Evolutionary conservation across 2,329 filamentous ascomycete species (phyloP).

Genomic region (Fusarium armeniacum): DNA sequence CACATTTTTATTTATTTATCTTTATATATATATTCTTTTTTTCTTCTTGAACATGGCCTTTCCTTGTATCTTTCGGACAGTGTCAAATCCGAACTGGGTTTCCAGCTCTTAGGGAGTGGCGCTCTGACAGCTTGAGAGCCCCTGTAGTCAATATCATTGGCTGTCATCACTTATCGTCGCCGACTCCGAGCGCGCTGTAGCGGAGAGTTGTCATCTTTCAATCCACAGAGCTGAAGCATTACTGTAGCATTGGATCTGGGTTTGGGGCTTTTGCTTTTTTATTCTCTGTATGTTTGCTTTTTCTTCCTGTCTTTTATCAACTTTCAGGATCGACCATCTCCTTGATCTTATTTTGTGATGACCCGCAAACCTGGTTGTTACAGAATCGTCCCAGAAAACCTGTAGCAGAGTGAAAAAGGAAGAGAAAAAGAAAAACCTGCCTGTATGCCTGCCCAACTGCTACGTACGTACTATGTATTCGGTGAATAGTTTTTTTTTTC

Average conservation of each 20-base stretch:
- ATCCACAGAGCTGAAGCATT: conserved; percentile 20
- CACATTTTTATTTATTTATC: conserved; percentile 3
- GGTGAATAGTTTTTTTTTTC: neutral
- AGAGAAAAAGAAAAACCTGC: conserved; percentile 27
- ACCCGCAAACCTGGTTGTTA: conserved; percentile 5
- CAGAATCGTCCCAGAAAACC: conserved; percentile 3
- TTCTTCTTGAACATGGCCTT: neutral
- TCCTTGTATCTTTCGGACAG: conserved; percentile 12
- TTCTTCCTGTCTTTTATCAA: conserved; percentile 26
- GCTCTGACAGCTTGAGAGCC: conserved; percentile 17
- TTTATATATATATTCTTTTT: neutral
- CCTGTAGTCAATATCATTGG: conserved; percentile 19
- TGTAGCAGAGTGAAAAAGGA: neutral
- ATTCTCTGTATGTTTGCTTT: conserved; percentile 3
- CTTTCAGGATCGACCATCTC: conserved; percentile 31
- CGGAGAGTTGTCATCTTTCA: conserved; percentile 16
- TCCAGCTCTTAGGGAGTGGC: conserved; percentile 37
- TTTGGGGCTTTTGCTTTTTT: conserved; percentile 8
- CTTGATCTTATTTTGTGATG: conserved; percentile 19
- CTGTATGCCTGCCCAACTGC: neutral
- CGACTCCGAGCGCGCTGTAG: conserved; percentile 5
- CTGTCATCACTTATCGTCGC: conserved; percentile 23
- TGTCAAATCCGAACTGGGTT: conserved; percentile 10
- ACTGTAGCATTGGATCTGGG: conserved; percentile 14
- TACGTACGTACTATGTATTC: neutral